Conservation (phyloP, 257 asterid genomes). For the Solanum sejunctum region DNA sequence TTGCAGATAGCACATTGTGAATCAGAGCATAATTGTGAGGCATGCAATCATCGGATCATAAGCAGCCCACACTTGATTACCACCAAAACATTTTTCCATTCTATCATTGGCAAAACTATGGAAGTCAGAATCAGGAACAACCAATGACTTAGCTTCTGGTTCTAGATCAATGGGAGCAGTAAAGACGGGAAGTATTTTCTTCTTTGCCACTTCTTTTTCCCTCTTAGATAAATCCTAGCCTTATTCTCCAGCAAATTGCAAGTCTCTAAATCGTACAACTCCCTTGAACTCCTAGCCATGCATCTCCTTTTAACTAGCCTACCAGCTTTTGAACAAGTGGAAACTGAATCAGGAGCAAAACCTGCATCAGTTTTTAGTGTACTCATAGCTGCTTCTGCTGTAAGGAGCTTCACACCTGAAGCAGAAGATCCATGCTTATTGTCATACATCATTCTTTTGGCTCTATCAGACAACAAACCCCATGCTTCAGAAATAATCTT, state of each 20-base stretch:
- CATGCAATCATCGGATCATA: too few relatives aligned
- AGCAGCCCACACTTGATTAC: too few relatives aligned
- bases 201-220: neutral
- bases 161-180: neutral
- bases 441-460: neutral
- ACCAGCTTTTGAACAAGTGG: neutral
- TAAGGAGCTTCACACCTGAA: neutral
- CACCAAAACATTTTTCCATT: too few relatives aligned
- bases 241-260: neutral
- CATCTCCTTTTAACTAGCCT: constrained; percentile 26
- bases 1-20: too few relatives aligned
- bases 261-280: neutral
- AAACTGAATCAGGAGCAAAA: neutral
- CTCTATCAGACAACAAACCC: neutral
- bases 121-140: constrained; percentile 12
- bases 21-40: too few relatives aligned
- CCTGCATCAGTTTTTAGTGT: neutral
- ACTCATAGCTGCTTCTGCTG: neutral
- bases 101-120: neutral
- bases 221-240: neutral
- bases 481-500: neutral
- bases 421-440: neutral
- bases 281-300: neutral
- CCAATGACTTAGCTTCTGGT: constrained; percentile 17
- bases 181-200: neutral